Conservation (phyloP, 2,329 filamentous ascomycete species). For the Aspergillus pseudonomiae region DNA sequence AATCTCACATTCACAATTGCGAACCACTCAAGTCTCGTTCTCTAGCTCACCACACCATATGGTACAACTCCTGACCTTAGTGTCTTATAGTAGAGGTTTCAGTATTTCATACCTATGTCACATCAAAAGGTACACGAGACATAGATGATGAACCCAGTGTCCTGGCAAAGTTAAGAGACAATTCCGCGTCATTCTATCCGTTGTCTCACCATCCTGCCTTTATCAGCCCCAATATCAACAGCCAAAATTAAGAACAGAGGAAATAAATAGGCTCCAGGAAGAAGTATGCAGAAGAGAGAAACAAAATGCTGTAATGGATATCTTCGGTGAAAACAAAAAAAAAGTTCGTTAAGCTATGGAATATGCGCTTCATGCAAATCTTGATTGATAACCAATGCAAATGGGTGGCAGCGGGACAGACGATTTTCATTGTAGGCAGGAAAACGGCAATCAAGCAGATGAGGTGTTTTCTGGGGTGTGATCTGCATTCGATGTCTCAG, state of each 20-base stretch:
- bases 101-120: not conserved
- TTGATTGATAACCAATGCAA: slow-evolving; percentile 15
- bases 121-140: not conserved
- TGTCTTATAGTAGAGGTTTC: not conserved
- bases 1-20: not conserved
- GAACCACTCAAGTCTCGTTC: not conserved
- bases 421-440: slow-evolving; percentile 13
- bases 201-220: slow-evolving; percentile 2
- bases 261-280: not conserved
- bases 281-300: slow-evolving; percentile 17
- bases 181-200: slow-evolving; percentile 4
- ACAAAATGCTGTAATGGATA: slow-evolving; percentile 32
- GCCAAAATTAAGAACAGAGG: slow-evolving; percentile 8
- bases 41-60: not conserved
- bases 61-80: not conserved
- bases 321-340: slow-evolving; percentile 25
- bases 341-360: slow-evolving; percentile 30
- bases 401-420: not conserved
- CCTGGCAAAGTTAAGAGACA: not conserved
- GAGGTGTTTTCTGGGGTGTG: slow-evolving; percentile 18
- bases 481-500: slow-evolving; percentile 34
- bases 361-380: slow-evolving; percentile 38
- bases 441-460: slow-evolving; percentile 14
- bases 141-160: not conserved
- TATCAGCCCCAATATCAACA: slow-evolving; percentile 12